These are phyloP conservation scores for Parsonsia alboflavescens DNA, from an alignment of 257 asterid species.

Conservation along the genomic window DNA sequence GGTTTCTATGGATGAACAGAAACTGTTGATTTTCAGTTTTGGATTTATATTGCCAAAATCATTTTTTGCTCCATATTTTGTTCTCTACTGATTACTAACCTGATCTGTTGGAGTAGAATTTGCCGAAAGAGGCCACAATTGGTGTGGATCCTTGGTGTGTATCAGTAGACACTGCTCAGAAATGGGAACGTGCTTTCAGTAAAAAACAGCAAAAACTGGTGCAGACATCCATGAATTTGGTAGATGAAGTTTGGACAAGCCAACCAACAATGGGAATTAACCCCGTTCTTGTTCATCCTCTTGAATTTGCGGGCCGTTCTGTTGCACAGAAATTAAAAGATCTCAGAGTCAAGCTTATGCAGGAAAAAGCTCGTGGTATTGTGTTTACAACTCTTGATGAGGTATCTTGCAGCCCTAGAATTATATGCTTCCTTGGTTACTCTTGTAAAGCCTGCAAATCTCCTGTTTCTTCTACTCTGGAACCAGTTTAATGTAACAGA, in stretches of 20 bases:
- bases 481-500: conserved; percentile 16
- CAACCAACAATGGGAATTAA: conserved; percentile 65
- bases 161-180: conserved; percentile 85
- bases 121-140: conserved; percentile 62
- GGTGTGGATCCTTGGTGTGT: conserved; percentile 97
- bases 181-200: conserved; percentile 72
- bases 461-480: conserved; percentile 4
- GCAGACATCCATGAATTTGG: conserved; percentile 63
- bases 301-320: conserved; percentile 73
- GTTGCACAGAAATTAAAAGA: conserved; percentile 76
- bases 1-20: neutral
- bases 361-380: conserved; percentile 66
- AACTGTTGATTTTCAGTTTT: neutral
- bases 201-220: conserved; percentile 74
- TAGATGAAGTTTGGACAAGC: conserved; percentile 86
- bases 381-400: conserved; percentile 79
- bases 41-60: neutral
- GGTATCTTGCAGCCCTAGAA: conserved; percentile 32
- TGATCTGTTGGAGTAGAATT: conserved; percentile 47
- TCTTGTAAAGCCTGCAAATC: conserved; percentile 2
- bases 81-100: neutral
- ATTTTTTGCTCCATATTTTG: neutral
- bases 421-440: conserved; percentile 1
- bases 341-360: conserved; percentile 67
- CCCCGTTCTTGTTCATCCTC: conserved; percentile 67